Evolutionary conservation across 75 land plant species (phyloP).

Genomic region (Sequoia sempervirens): DNA sequence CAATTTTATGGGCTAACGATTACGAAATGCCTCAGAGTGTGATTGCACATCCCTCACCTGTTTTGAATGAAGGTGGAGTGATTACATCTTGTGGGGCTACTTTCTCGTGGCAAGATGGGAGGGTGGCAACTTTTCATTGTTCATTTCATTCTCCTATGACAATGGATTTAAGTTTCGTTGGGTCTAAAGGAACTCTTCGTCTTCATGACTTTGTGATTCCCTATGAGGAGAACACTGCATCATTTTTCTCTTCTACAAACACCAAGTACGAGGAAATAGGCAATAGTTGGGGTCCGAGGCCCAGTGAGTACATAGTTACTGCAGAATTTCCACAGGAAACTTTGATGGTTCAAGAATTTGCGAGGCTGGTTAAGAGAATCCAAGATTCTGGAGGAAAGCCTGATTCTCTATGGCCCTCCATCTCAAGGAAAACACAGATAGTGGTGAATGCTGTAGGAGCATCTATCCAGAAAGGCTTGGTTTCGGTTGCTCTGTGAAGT

Average conservation of each 20-base stretch:
- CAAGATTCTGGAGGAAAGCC: conserved; percentile 24
- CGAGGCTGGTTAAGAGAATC: conserved; percentile 41
- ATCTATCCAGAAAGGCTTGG: conserved; percentile 49
- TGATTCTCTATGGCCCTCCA: conserved; percentile 52
- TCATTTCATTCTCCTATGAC: conserved; percentile 61
- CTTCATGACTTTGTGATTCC: conserved; percentile 68
- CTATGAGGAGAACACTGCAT: conserved; percentile 21
- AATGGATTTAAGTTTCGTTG: conserved; percentile 41
- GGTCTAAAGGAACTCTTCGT: conserved; percentile 38
- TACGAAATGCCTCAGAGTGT: conserved; percentile 62
- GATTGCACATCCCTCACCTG: conserved; percentile 37
- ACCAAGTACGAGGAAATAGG: conserved; percentile 10
- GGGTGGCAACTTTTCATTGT: conserved; percentile 63
- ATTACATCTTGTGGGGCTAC: conserved; percentile 56
- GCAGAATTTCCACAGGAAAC: conserved; percentile 49
- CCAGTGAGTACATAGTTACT: conserved; percentile 12
- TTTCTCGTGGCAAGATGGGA: conserved; percentile 60
- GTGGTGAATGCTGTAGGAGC: conserved; percentile 65
- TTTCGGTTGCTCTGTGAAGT: conserved; percentile 19
- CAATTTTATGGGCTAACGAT: conserved; percentile 54
- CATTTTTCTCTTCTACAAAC: conserved; percentile 11
- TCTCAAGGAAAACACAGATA: conserved; percentile 64
- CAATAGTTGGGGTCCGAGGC: conserved; percentile 20
- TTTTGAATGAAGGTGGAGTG: conserved; percentile 61
- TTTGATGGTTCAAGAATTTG: conserved; percentile 68